Percentiles rank a stretch among this genome's conserved stretches.
Evolutionary conservation across 2,329 filamentous ascomycete species (phyloP).

Genomic region (Grosmannia penicillata): DNA sequence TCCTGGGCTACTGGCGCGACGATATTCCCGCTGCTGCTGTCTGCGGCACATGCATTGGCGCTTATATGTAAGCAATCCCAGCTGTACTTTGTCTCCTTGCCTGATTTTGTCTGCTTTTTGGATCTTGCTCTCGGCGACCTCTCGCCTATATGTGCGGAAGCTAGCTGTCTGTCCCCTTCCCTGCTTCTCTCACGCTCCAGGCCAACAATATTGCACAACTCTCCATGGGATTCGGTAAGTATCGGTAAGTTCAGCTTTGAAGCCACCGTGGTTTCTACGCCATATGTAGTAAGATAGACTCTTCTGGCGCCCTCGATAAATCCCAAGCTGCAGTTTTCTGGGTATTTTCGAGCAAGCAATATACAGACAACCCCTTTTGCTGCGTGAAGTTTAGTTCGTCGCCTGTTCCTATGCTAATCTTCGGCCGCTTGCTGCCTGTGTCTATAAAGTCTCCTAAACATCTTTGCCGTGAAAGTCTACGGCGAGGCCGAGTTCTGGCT

Average conservation of each 20-base stretch:
- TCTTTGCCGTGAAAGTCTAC: conserved; percentile 21
- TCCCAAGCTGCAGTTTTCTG: too few species aligned
- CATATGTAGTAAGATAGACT: too few species aligned
- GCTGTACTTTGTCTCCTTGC: not conserved
- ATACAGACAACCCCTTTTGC: not conserved
- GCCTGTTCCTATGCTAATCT: not conserved
- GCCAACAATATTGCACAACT: too few species aligned
- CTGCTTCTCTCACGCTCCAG: too few species aligned
- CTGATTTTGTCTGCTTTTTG: not conserved
- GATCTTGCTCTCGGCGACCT: too few species aligned
- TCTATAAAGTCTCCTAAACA: conserved; percentile 6
- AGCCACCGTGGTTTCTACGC: too few species aligned
- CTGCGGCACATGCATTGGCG: conserved; percentile 34
- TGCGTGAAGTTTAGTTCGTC: not conserved
- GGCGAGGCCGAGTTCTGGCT: conserved; percentile 33
- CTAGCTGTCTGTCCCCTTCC: not conserved
- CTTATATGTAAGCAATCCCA: conserved; percentile 7
- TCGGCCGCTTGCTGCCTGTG: not conserved
- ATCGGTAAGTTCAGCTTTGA: too few species aligned
- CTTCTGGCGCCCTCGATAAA: too few species aligned
- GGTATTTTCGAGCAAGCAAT: too few species aligned
- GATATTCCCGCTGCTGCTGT: conserved; percentile 33
- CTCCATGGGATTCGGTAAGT: too few species aligned
- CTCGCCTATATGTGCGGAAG: not conserved
- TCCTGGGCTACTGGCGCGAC: conserved; percentile 30